Evolutionary conservation across 139 green algal genomes (phyloP), one percentile per base, ranked within the genome.

Genomic region (Desmodesmus armatus): DNA sequence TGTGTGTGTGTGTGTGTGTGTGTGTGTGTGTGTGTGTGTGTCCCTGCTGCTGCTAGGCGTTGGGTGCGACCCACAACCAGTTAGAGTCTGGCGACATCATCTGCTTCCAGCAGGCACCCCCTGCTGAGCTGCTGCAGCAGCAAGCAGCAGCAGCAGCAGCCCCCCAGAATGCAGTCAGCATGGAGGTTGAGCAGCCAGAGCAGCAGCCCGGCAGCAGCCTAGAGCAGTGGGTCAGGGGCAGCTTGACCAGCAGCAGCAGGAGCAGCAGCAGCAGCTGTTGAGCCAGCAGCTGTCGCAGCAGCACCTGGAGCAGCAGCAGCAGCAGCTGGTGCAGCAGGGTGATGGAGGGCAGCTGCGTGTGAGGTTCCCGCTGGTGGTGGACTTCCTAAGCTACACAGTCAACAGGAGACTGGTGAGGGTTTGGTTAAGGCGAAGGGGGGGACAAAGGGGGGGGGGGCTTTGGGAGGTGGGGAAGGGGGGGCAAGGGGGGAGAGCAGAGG

Each of bases 31-130:
- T n/a, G n/a, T n/a, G n/a, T n/a, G n/a, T n/a, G n/a, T n/a, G n/a
- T n/a, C n/a, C n/a, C n/a, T n/a, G n/a, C n/a, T n/a, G n/a, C n/a
- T n/a, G n/a, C n/a, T n/a, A n/a, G n/a, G n/a, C n/a, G n/a, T n/a
- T n/a, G n/a, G n/a, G n/a, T n/a, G n/a, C n/a, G n/a, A n/a, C n/a
- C n/a, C n/a, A n/a, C n/a, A n/a, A n/a, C 1, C 88, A 95, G 90
- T 89, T 98, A 33, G 90, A 98, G 88, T 77, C 97, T 70, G 96
- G 96, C 3, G 96, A 99, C 89, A 98, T 99, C 75, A 74, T 99
- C 11, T 86, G 93, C 67, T 90, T 97, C 47, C 96, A 99, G 88
- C 82, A 60, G 21, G 25, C 23, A 55, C 51, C 25, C 25, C 41
- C 58, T 43, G 9, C 25, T 3, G 6, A 51, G 5, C 69, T 55